Base-by-base conservation (phyloP, 495 filamentous ascomycete genomes). In the Hyaloscypha variabilis region DNA sequence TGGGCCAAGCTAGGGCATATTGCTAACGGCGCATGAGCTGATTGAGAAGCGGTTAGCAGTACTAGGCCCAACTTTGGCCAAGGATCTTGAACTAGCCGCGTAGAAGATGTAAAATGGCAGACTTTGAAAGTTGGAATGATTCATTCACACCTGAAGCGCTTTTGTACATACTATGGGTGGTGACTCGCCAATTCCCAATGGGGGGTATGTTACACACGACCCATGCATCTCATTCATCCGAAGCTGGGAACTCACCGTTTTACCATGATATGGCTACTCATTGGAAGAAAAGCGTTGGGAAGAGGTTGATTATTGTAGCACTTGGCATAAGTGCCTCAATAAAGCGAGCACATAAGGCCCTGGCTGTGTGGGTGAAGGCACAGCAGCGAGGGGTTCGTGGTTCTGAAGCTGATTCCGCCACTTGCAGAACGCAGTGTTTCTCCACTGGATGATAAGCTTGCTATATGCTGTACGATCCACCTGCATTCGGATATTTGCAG, bases 241-340 rank as follows among this genome's bases (percentile, higher is more conserved):
- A 26, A 17, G 21, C 51, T 10, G 24, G 51, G 26, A 54, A 54
- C 51, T 54, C 51, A 54, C 51, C 51, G 51, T 23, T 29, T n/a
- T 3, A 14, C 13, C 10, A 17, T 54, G 21, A 11, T 14, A 14
- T 54, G 11, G 51, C 26, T 25, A n/a, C 21, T 54, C 26, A 54
- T 54, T 54, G 51, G 51, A 25, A 29, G 10, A 25, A 29, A 25
- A 25, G 26, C 10, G 21, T 6, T 10, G 10, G 51, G 21, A 6
- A n/a, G 23, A 54, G 51, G 51, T 23, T 54, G 51, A 54, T 54
- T 24, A 23, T 54, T 25, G 51, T 23, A 25, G 21, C 19, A n/a
- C 54, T 57, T 13, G 25, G 54, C 54, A n/a, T 13, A 57, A 57
- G 34, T 57, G 25, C 54, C 54, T 57, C 54, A 57, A 19, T n/a